Percentiles rank a stretch among this genome's conserved stretches.
phyloP scores from a whole-genome alignment of 257 asterid genomes.

The Solanum virginianum region DNA sequence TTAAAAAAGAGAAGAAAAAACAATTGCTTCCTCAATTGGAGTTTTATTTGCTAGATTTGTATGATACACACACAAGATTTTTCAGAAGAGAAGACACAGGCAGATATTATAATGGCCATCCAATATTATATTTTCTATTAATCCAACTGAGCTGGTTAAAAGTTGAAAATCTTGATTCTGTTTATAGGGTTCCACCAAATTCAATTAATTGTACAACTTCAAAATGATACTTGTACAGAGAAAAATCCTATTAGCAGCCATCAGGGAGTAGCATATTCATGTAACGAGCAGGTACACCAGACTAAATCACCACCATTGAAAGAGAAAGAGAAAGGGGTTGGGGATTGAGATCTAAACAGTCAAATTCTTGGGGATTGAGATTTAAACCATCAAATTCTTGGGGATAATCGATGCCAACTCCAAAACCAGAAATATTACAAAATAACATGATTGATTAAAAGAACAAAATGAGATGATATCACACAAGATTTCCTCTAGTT shows the following conservation, averaged over 20 bases:
- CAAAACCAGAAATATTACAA: background rate
- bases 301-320: background rate
- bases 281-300: background rate
- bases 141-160: background rate
- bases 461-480: background rate
- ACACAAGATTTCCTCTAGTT: background rate
- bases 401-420: background rate
- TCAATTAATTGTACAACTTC: background rate
- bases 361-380: background rate
- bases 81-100: background rate
- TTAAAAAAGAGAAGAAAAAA: background rate
- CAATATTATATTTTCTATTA: background rate
- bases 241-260: background rate
- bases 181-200: background rate
- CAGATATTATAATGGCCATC: background rate
- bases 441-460: background rate
- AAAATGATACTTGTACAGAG: background rate
- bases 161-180: background rate
- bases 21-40: background rate
- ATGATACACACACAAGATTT: background rate
- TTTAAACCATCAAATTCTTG: background rate
- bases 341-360: background rate
- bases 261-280: background rate
- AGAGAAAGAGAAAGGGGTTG: background rate
- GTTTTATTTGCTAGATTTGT: background rate